Percentiles rank a stretch among this genome's conserved stretches.
These are phyloP conservation scores for Phytophthora pseudosyringae DNA, from an alignment of 352 stramenopile species.

Conservation along the genomic window DNA sequence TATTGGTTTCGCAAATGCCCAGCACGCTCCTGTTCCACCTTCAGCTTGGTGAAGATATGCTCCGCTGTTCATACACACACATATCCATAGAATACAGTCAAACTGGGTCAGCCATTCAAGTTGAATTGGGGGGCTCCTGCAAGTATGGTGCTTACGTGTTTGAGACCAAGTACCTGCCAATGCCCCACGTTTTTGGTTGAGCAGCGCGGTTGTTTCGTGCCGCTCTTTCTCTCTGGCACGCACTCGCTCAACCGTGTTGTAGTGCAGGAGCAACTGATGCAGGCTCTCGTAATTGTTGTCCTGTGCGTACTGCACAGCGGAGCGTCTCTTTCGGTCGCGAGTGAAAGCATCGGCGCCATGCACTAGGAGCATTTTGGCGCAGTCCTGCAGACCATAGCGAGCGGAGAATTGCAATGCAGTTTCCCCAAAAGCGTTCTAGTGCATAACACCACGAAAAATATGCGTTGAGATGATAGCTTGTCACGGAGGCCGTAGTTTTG, in stretches of 20 bases:
- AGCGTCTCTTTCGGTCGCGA: slow-evolving; percentile 48
- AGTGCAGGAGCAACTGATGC: slow-evolving; percentile 49
- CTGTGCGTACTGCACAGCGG: slow-evolving; percentile 50
- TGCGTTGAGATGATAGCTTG: background rate
- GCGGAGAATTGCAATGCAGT: slow-evolving; percentile 63
- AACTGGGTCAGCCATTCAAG: slow-evolving; percentile 6
- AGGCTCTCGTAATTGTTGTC: slow-evolving; percentile 42
- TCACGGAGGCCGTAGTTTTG: background rate
- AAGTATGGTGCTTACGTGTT: slow-evolving; percentile 43
- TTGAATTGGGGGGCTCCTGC: background rate
- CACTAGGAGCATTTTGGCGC: slow-evolving; percentile 57
- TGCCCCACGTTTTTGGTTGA: slow-evolving; percentile 49
- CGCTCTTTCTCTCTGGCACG: slow-evolving; percentile 41
- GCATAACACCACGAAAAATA: background rate
- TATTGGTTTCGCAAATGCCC: slow-evolving; percentile 69
- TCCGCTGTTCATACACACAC: slow-evolving; percentile 38
- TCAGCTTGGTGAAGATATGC: slow-evolving; percentile 48
- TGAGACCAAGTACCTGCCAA: slow-evolving; percentile 60
- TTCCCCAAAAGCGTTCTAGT: slow-evolving; percentile 72
- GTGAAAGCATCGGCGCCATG: slow-evolving; percentile 42
- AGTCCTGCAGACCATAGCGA: slow-evolving; percentile 58
- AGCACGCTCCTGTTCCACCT: slow-evolving; percentile 54
- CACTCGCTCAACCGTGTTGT: slow-evolving; percentile 48
- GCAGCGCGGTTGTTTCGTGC: slow-evolving; percentile 26
- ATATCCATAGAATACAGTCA: slow-evolving; percentile 9